Base-by-base conservation (phyloP, 257 asterid species). In the Ligustrum vulgare region DNA sequence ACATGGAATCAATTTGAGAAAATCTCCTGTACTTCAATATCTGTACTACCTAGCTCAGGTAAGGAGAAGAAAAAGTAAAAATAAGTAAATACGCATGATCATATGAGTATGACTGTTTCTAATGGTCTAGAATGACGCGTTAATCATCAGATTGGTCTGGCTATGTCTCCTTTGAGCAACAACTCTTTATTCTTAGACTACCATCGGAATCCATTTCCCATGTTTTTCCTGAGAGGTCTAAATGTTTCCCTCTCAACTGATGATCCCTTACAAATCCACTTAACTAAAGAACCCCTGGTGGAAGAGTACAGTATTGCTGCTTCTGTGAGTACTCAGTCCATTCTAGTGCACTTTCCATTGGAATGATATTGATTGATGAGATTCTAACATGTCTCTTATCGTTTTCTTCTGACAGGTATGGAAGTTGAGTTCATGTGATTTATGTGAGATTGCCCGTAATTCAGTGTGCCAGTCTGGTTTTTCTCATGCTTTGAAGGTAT, bases 281-380 rank as follows among this genome's bases (percentile, higher is more conserved):
- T 94, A 74, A 94, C 99, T 16, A 94, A 94, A 89, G 98, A 94
- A 84, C 96, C 99, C 65, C 88, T 94, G 58, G 99, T 94, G 62
- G 99, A 94, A 86, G 99, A 94, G 80, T 94, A 94, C 84, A 94
- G 99, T 82, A 92, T 94, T 77, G 99, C 99, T 66, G 98, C 99
- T 78, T 92, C 98, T 3, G 99, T 95, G 79, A 92, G 98, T 80
- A 67, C 35, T 25, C n/a, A n/a, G n/a, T n/a, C 39, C 12, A 25
- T 43, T 22, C 65, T 36, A 34, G 15, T 70, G 1, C 70, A 36
- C 78, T 60, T 6, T 25, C 8, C 56, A 65, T 49, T 39, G 64
- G 35, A 33, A 70, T 20, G 43, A 58, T 34, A 56, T 33, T 31
- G 58, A 41, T 66, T 47, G 13, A 43, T 72, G 35, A 72, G 72